phyloP scores from a whole-genome alignment of 495 filamentous ascomycete species.

The Ascodesmis nigricans region DNA sequence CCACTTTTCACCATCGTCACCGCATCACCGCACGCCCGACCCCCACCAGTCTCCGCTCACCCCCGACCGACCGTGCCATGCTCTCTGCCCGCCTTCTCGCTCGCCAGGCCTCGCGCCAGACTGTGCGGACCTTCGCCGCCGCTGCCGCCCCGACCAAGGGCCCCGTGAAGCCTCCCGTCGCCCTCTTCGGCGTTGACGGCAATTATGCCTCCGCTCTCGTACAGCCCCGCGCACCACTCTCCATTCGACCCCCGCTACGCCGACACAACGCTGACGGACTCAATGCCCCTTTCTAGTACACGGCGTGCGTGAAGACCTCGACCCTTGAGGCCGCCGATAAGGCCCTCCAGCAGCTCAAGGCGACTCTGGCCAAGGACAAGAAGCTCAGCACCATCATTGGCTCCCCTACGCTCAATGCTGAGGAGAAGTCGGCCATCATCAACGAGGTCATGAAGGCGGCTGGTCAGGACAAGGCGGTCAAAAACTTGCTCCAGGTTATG shows the following conservation, averaged over 20 bases:
- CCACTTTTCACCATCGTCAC: no score
- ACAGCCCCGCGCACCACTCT: constrained; percentile 25
- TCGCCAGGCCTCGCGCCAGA: constrained; percentile 27
- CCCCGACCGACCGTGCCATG: no score
- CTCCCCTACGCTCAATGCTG: constrained; percentile 52
- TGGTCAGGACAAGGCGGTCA: constrained; percentile 59
- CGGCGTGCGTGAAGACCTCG: constrained; percentile 68
- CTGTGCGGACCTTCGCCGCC: constrained; percentile 51
- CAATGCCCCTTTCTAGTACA: constrained; percentile 48
- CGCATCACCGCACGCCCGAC: no score
- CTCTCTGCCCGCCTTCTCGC: constrained; percentile 21
- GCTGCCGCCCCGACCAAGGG: constrained; percentile 33
- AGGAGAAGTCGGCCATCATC: constrained; percentile 68
- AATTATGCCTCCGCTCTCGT: constrained; percentile 97
- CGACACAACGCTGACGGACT: background rate
- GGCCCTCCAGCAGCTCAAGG: constrained; percentile 46
- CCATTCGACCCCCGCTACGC: background rate
- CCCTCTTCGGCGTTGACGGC: constrained; percentile 86
- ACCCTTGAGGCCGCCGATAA: constrained; percentile 62
- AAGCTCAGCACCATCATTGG: constrained; percentile 55
- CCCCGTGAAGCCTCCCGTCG: constrained; percentile 53
- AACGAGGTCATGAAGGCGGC: constrained; percentile 56
- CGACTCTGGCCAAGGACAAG: constrained; percentile 51
- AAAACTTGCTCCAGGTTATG: constrained; percentile 76
- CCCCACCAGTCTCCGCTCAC: no score